Conservation (phyloP, 306 rosid species). For the Acacia melanoxylon region DNA sequence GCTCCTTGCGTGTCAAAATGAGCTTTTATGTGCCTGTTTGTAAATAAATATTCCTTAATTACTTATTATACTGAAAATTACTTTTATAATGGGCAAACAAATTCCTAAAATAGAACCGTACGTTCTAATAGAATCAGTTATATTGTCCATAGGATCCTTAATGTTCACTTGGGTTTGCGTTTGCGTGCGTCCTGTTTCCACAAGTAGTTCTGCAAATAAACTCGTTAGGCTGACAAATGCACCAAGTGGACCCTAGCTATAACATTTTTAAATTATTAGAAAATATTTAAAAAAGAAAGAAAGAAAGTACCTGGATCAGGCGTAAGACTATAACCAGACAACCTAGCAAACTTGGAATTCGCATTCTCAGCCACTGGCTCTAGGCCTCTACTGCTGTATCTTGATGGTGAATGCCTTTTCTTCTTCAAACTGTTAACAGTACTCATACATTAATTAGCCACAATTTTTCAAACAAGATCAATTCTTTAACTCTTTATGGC, state of each 20-base stretch:
- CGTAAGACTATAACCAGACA: constrained; percentile 47
- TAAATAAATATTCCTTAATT: constrained; percentile 13
- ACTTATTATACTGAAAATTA: constrained; percentile 13
- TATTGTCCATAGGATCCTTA: constrained; percentile 49
- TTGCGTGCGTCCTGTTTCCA: constrained; percentile 83
- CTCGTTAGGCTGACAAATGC: constrained; percentile 16
- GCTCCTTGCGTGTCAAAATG: constrained; percentile 74
- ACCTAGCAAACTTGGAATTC: constrained; percentile 50
- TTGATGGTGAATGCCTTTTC: constrained; percentile 65
- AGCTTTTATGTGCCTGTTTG: constrained; percentile 72
- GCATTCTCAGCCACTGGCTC: constrained; percentile 65
- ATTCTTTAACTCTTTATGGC: background rate
- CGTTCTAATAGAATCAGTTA: constrained; percentile 69
- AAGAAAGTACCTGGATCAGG: constrained; percentile 65
- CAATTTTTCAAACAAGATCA: constrained; percentile 1
- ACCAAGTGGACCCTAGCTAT: constrained; percentile 7
- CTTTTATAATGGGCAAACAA: constrained; percentile 2
- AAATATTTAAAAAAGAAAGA: constrained; percentile 9
- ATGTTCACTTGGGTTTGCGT: constrained; percentile 66
- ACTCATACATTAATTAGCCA: constrained; percentile 26
- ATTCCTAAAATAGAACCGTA: constrained; percentile 32
- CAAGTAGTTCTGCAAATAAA: constrained; percentile 64
- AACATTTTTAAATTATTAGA: background rate
- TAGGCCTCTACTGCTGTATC: constrained; percentile 56
- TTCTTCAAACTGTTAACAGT: constrained; percentile 46